These are phyloP conservation scores for Candida wancherniae DNA, from an alignment of 805 yeast genomes.

Conservation along the genomic window DNA sequence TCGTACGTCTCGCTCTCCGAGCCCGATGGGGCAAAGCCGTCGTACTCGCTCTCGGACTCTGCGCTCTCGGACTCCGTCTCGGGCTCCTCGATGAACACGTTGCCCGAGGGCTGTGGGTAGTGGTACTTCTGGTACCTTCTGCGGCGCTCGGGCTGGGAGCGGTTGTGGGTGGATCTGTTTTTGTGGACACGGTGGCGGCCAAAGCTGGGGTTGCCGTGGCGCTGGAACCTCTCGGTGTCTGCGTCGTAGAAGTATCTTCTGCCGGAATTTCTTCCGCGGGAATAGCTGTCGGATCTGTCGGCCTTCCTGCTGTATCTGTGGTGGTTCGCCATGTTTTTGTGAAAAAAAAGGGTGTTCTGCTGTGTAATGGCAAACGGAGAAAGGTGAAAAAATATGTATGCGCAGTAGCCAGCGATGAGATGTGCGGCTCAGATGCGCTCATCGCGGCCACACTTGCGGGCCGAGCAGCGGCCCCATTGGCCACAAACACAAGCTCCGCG, in stretches of 20 bases:
- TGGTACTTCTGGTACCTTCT: conserved; percentile 30
- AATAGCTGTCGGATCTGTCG: conserved; percentile 12
- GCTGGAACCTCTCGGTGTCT: too few relatives aligned
- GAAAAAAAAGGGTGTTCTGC: background rate
- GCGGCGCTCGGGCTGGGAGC: conserved; percentile 7
- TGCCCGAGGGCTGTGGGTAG: conserved; percentile 31
- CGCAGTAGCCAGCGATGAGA: conserved; percentile 14
- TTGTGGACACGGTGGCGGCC: too few relatives aligned
- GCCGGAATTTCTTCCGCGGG: conserved; percentile 8
- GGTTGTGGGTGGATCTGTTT: conserved; percentile 5
- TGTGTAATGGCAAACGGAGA: background rate
- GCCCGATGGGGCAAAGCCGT: conserved; percentile 15
- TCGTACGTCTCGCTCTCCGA: conserved; percentile 27
- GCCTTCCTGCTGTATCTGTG: conserved; percentile 25
- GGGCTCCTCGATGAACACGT: conserved; percentile 42
- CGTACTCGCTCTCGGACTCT: conserved; percentile 20
- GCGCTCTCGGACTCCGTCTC: conserved; percentile 29
- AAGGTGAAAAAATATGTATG: conserved; percentile 3
- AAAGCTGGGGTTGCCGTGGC: too few relatives aligned
- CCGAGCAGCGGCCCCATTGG: conserved; percentile 4
- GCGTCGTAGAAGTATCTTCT: conserved; percentile 4
- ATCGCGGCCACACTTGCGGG: too few relatives aligned
- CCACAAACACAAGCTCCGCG: conserved; percentile 1
- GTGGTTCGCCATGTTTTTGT: conserved; percentile 11
- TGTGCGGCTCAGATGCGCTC: conserved; percentile 17